phyloP scores from a whole-genome alignment of 805 yeast genomes.

The Ogataea trehalophila region DNA sequence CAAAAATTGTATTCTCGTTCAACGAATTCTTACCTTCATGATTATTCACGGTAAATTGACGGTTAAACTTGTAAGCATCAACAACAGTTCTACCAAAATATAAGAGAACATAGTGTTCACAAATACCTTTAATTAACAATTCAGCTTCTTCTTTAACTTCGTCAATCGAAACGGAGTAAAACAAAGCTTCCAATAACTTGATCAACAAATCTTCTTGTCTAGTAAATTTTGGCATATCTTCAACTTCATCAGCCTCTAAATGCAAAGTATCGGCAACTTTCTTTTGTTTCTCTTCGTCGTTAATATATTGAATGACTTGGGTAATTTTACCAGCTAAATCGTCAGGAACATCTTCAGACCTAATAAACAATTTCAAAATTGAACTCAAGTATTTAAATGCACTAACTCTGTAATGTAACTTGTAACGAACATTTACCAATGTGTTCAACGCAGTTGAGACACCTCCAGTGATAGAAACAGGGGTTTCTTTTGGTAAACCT shows the following conservation, averaged over 20 bases:
- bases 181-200: constrained; percentile 62
- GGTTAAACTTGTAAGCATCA: constrained; percentile 60
- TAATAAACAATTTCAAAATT: constrained; percentile 64
- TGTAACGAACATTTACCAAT: constrained; percentile 59
- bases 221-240: constrained; percentile 45
- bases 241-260: constrained; percentile 37
- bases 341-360: constrained; percentile 44
- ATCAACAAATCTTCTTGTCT: constrained; percentile 63
- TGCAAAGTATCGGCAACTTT: constrained; percentile 15
- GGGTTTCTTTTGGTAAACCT: constrained; percentile 57
- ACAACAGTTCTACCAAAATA: constrained; percentile 71
- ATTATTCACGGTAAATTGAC: constrained; percentile 70
- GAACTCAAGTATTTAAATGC: constrained; percentile 71
- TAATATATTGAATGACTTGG: constrained; percentile 43
- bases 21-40: constrained; percentile 72
- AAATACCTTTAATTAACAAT: constrained; percentile 54
- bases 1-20: constrained; percentile 64
- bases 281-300: constrained; percentile 25
- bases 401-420: constrained; percentile 64
- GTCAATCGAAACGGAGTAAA: constrained; percentile 70
- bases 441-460: constrained; percentile 72
- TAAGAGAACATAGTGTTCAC: constrained; percentile 74
- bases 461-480: constrained; percentile 80
- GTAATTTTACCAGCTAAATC: constrained; percentile 40
- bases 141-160: constrained; percentile 68